A percentile compares a stretch with the other conserved stretches of the same genome.
Conservation (phyloP, 192 early-diverging fungal species). For the Coemansia sp. region DNA sequence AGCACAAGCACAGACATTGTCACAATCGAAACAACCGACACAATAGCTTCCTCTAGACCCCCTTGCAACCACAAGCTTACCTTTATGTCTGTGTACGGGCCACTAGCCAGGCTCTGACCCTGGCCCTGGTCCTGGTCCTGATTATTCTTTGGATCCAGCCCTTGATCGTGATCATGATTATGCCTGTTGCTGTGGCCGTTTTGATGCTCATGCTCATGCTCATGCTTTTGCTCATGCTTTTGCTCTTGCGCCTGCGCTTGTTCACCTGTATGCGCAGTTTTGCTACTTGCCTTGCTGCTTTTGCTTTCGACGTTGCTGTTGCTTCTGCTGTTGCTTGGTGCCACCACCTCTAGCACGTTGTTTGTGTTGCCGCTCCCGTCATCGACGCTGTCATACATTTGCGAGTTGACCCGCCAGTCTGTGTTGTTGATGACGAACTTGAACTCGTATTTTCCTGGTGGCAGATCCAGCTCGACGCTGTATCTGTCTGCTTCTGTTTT, state of each 20-base stretch:
- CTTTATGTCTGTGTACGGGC: neutral
- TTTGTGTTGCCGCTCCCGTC: constrained; percentile 45
- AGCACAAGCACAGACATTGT: neutral
- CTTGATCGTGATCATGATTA: neutral
- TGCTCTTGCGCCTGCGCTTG: neutral
- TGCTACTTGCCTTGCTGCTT: neutral
- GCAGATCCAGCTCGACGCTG: constrained; percentile 23
- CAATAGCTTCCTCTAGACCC: neutral
- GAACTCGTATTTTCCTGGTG: constrained; percentile 46
- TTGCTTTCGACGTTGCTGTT: neutral
- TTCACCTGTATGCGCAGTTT: neutral
- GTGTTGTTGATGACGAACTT: constrained; percentile 42
- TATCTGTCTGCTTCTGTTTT: constrained; percentile 10
- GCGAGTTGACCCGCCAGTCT: constrained; percentile 39
- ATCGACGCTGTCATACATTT: constrained; percentile 19
- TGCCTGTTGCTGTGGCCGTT: no score
- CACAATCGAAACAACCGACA: neutral
- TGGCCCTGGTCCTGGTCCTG: no score
- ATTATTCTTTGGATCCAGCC: neutral
- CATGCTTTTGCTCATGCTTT: neutral
- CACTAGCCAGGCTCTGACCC: no score
- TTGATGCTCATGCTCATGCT: no score
- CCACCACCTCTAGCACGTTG: constrained; percentile 30
- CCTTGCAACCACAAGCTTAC: neutral
- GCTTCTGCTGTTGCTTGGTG: neutral